A percentile compares a stretch with the other conserved stretches of the same genome.
Evolutionary conservation across 768 basidiomycete species (phyloP).

Genomic region (Agaricus blazei): DNA sequence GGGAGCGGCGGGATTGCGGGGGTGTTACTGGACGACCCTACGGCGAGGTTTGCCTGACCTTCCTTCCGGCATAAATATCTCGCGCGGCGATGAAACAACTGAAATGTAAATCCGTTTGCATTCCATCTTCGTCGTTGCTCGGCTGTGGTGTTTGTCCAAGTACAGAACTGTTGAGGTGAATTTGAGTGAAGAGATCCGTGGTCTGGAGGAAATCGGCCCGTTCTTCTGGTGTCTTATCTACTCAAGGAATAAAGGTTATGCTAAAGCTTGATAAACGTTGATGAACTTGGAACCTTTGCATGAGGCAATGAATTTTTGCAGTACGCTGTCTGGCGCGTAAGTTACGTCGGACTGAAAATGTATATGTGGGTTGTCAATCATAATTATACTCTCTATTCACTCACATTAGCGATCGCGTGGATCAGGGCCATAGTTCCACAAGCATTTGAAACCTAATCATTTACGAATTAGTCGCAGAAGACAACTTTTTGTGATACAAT

Average conservation of each 20-base stretch:
- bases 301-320: constrained; percentile 62
- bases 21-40: constrained; percentile 14
- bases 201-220: constrained; percentile 73
- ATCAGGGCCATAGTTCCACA: constrained; percentile 87
- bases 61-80: constrained; percentile 20
- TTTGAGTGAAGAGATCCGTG: constrained; percentile 69
- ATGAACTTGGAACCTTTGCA: constrained; percentile 42
- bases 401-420: constrained; percentile 78
- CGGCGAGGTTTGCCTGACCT: not conserved
- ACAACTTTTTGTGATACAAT: not conserved
- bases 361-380: not conserved
- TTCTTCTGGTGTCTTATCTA: constrained; percentile 67
- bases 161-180: constrained; percentile 67
- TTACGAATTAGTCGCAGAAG: not conserved
- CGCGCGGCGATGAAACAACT: constrained; percentile 80
- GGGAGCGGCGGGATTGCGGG: not conserved
- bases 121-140: constrained; percentile 27
- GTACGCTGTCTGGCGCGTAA: constrained; percentile 49
- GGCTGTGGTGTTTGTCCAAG: constrained; percentile 64
- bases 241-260: not conserved
- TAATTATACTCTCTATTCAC: constrained; percentile 15
- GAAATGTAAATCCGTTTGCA: constrained; percentile 80
- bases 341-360: constrained; percentile 47
- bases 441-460: constrained; percentile 66
- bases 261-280: not conserved